Base-by-base conservation (phyloP, 1,284 basidiomycete genomes). In the Trametes sp. region DNA sequence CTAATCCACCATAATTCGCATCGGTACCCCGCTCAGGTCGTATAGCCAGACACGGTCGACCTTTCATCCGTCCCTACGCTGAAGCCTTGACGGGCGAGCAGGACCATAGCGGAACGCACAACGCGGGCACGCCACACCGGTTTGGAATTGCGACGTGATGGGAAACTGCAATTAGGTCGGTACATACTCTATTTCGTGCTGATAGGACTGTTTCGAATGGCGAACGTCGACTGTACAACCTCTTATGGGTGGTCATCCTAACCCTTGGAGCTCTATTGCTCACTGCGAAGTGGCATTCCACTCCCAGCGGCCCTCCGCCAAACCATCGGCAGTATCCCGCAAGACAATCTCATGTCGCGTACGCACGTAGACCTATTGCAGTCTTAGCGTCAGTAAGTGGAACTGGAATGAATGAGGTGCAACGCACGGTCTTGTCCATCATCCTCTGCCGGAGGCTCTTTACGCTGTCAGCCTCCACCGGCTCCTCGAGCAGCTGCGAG, bases 401-500 rank as follows among this genome's bases (percentile, higher is more conserved):
- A 28, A 29, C 13, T 28, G n/a, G 5, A 19, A 26, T 28, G 4
- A 38, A 26, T 3, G 28, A 44, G 4, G 19, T 5, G 19, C 4
- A 11, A 74, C 82, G 62, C 51, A 84, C 84, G 31, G 84, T 82
- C 72, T 83, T 82, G 73, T 89, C 87, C 38, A 86, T 82, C 68
- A 87, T 84, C 60, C 84, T 80, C 65, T 83, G 81, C 44, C 87
- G 79, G 54, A 90, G 75, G 54, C 80, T 80, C 54, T 84, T 81
- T 53, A 89, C 84, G 36, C 79, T 80, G 31, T 82, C 80, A 5
- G 77, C 74, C 44, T 87, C 85, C 50, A 89, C 82, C 13, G 84
- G 83, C 69, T 84, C 82, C 70, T 89, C 87, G 33, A 90, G 75
- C 58, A 87, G 75, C 68, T 87, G 85, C 4, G 85, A 84, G 0